Conservation (phyloP, 2,329 filamentous ascomycete genomes). For the Microdochium trichocladiopsis region DNA sequence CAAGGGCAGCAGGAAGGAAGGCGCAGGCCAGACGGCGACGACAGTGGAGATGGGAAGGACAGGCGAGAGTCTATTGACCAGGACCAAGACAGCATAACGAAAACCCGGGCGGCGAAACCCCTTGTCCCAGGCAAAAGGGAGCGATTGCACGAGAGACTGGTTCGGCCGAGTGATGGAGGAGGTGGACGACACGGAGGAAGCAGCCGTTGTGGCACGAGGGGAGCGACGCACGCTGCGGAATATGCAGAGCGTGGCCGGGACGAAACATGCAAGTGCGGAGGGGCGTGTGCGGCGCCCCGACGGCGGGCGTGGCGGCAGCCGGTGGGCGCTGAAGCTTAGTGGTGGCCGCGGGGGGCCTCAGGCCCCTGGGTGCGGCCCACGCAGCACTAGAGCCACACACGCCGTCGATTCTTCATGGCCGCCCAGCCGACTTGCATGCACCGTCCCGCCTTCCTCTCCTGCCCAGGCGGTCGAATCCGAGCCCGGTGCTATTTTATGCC, state of each 20-base stretch:
- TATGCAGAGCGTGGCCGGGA: neutral
- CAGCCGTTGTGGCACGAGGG: neutral
- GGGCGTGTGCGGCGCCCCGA: neutral
- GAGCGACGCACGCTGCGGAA: neutral
- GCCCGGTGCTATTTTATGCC: too few species aligned
- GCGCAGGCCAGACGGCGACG: neutral
- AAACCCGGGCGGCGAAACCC: neutral
- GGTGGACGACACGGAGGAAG: neutral
- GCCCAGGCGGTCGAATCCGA: too few species aligned
- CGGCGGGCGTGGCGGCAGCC: neutral
- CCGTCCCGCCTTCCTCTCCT: too few species aligned
- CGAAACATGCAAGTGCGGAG: neutral
- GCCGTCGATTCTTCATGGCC: too few species aligned
- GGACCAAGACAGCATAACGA: neutral
- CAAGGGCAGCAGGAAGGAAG: neutral
- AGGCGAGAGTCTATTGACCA: neutral
- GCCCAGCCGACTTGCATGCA: too few species aligned
- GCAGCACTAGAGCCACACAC: too few species aligned
- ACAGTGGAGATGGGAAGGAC: neutral
- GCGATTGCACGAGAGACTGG: neutral
- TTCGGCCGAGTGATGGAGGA: conserved; percentile 1
- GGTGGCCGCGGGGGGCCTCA: too few species aligned
- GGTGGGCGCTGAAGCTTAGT: too few species aligned
- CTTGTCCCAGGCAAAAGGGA: neutral
- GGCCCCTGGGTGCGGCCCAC: too few species aligned